phyloP scores from a whole-genome alignment of 2,329 filamentous ascomycete species.

The Colletotrichum abscissum region DNA sequence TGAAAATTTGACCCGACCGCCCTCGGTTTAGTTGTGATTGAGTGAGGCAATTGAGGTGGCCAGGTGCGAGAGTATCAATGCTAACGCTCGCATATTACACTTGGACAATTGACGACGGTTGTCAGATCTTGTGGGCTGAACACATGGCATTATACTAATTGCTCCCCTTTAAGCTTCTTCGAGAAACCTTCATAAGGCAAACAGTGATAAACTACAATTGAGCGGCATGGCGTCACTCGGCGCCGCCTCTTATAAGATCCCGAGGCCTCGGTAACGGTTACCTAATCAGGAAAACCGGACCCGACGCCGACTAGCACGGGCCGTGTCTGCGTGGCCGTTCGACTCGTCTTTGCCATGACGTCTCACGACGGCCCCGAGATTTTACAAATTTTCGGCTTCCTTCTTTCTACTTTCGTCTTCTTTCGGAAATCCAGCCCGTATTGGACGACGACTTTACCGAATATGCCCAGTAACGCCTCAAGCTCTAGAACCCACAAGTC shows the following conservation, averaged over 20 bases:
- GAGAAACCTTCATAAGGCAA: neutral
- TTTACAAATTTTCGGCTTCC: neutral
- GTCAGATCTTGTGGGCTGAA: neutral
- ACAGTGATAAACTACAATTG: neutral
- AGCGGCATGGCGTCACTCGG: neutral
- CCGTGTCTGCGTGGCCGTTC: neutral
- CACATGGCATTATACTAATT: neutral
- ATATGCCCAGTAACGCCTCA: conserved; percentile 1
- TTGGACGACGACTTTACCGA: neutral
- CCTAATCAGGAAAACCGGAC: conserved; percentile 9
- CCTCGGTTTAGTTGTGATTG: too few relatives aligned
- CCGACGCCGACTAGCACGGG: conserved; percentile 1
- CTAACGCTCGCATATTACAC: neutral
- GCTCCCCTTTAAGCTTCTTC: neutral
- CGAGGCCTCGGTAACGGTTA: conserved; percentile 7
- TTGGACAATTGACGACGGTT: neutral
- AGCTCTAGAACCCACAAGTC: conserved; percentile 40
- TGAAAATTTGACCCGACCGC: too few relatives aligned
- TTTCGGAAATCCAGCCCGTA: neutral
- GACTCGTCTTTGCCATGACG: neutral
- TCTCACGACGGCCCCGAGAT: conserved; percentile 6
- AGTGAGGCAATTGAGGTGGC: too few relatives aligned
- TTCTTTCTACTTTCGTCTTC: neutral
- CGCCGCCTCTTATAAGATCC: neutral
- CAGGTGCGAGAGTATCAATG: too few relatives aligned